Conservation (phyloP, 2,329 filamentous ascomycete genomes). For the Lomentospora prolificans region DNA sequence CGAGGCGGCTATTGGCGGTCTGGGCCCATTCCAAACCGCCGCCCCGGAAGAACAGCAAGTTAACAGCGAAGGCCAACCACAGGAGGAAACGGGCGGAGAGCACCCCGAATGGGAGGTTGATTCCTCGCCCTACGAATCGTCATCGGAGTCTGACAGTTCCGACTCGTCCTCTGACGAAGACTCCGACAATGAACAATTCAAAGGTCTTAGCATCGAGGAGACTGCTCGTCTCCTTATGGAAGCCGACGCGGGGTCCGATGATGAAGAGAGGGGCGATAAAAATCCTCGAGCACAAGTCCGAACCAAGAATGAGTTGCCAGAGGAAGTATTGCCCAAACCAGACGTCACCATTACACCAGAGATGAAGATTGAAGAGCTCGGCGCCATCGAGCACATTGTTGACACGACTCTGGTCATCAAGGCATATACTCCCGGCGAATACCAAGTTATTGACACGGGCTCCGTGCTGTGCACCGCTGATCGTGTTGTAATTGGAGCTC, state of each 20-base stretch:
- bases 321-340: constrained; percentile 60
- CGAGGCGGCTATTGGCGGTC: constrained; percentile 32
- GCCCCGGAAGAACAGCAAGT: neutral
- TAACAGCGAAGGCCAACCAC: neutral
- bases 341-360: constrained; percentile 67
- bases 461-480: constrained; percentile 74
- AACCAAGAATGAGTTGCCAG: constrained; percentile 70
- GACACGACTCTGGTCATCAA: constrained; percentile 71
- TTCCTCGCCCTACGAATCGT: constrained; percentile 66
- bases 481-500: constrained; percentile 65
- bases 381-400: constrained; percentile 65
- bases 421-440: constrained; percentile 68
- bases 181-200: constrained; percentile 53
- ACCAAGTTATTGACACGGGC: constrained; percentile 73
- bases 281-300: constrained; percentile 42
- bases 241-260: constrained; percentile 68
- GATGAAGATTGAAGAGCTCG: constrained; percentile 68
- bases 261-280: constrained; percentile 49
- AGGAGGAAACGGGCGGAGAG: constrained; percentile 16
- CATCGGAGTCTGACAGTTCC: constrained; percentile 49
- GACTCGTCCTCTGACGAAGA: constrained; percentile 50
- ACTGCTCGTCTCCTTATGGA: constrained; percentile 79
- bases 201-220: constrained; percentile 70
- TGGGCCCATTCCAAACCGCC: constrained; percentile 15
- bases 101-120: constrained; percentile 79